These are phyloP conservation scores for Elsinoe arachidis DNA, from an alignment of 2,329 filamentous ascomycete species.

Conservation along the genomic window DNA sequence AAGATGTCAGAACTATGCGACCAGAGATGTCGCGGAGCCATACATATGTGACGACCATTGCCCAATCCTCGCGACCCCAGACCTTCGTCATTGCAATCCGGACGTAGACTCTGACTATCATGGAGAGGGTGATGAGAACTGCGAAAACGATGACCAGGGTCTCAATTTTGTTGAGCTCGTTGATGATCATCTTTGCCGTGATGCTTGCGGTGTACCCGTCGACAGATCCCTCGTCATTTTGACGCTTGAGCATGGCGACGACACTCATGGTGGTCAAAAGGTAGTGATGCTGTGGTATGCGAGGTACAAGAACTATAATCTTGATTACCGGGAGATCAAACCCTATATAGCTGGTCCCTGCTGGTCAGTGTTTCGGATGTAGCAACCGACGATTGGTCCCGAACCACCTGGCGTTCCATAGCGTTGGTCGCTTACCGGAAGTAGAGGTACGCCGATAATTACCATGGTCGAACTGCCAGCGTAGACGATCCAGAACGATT, in stretches of 20 bases:
- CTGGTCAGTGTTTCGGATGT: no score
- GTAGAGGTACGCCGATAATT: no score
- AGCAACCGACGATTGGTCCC: no score
- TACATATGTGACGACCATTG: conserved; percentile 7
- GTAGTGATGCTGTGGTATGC: background rate
- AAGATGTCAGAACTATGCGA: background rate
- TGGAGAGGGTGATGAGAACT: background rate
- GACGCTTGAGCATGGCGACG: background rate
- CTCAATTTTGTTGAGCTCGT: background rate
- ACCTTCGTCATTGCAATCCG: conserved; percentile 1
- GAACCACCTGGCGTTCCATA: no score
- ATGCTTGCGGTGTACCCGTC: background rate
- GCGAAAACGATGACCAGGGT: background rate
- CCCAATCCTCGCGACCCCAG: conserved; percentile 5
- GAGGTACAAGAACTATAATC: no score
- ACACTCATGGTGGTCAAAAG: background rate
- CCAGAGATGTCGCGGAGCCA: background rate
- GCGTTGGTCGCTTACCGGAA: no score
- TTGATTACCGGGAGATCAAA: no score
- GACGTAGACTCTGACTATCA: background rate
- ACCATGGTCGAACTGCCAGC: no score
- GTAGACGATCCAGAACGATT: no score
- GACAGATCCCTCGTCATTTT: background rate
- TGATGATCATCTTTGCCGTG: conserved; percentile 1
- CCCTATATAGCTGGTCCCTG: no score